A percentile compares a stretch with the other conserved stretches of the same genome.
Conservation (phyloP, 2,329 filamentous ascomycete genomes). For the Colletotrichum tropicicola region DNA sequence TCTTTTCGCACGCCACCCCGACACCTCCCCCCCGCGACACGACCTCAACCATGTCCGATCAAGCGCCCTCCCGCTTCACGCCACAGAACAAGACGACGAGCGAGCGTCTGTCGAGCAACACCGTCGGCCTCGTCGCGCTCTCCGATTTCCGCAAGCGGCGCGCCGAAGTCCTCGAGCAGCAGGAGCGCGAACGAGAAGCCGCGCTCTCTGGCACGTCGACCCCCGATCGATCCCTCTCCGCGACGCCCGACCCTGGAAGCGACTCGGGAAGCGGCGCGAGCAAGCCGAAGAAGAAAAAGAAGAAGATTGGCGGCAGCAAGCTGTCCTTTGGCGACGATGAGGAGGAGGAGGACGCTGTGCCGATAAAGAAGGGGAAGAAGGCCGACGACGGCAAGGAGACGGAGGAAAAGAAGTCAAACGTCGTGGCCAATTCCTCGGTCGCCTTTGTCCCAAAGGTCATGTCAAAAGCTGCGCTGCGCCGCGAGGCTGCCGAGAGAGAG, state of each 20-base stretch:
- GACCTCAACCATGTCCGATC: slow-evolving; percentile 51
- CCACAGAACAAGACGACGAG: slow-evolving; percentile 80
- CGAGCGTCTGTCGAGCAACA: slow-evolving; percentile 84
- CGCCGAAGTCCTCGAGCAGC: slow-evolving; percentile 91
- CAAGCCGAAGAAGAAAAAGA: slow-evolving; percentile 55
- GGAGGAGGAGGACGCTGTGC: slow-evolving; percentile 45
- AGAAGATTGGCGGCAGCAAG: slow-evolving; percentile 53
- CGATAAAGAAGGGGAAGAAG: slow-evolving; percentile 25
- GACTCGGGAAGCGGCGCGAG: slow-evolving; percentile 39
- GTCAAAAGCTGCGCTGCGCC: slow-evolving; percentile 78
- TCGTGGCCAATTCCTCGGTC: slow-evolving; percentile 71
- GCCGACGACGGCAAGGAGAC: slow-evolving; percentile 33
- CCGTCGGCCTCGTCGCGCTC: slow-evolving; percentile 89
- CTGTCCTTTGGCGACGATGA: slow-evolving; percentile 73
- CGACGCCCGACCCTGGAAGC: slow-evolving; percentile 55
- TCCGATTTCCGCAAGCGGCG: slow-evolving; percentile 96
- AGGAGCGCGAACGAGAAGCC: slow-evolving; percentile 81
- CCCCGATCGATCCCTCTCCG: slow-evolving; percentile 57
- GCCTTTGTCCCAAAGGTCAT: slow-evolving; percentile 72
- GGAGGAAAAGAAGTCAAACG: slow-evolving; percentile 50
- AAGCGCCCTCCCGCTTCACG: slow-evolving; percentile 70
- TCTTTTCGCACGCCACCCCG: too few relatives aligned
- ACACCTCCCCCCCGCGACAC: too few relatives aligned
- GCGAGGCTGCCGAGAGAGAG: slow-evolving; percentile 82
- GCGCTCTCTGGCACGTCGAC: slow-evolving; percentile 56